phyloP scores from a whole-genome alignment of 1,139 yeast genomes.

The Pichia norvegensis region DNA sequence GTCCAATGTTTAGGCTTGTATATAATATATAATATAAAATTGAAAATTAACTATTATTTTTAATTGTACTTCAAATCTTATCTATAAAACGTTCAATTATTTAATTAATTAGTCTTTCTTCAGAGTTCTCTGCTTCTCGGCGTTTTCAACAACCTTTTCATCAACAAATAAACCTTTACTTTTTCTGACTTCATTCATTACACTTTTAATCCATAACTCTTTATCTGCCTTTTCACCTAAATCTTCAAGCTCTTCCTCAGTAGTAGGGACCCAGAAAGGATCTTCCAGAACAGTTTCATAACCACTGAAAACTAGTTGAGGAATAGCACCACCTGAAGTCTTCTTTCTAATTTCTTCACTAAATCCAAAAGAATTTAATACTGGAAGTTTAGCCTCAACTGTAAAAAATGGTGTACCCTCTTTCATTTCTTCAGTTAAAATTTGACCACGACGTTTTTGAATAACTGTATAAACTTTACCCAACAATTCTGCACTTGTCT shows the following conservation, averaged over 20 bases:
- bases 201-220: constrained; percentile 80
- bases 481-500: constrained; percentile 86
- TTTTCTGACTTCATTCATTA: constrained; percentile 74
- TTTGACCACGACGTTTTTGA: constrained; percentile 78
- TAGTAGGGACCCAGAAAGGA: constrained; percentile 99
- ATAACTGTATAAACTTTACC: constrained; percentile 96
- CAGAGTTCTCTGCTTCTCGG: constrained; percentile 87
- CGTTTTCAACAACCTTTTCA: constrained; percentile 81
- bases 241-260: constrained; percentile 92
- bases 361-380: constrained; percentile 93
- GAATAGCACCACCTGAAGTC: constrained; percentile 96
- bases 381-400: constrained; percentile 80
- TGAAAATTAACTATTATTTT: background rate
- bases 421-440: constrained; percentile 87
- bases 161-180: constrained; percentile 87
- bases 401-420: constrained; percentile 97
- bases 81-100: background rate
- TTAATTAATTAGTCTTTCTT: constrained; percentile 33
- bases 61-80: background rate
- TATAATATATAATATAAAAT: background rate
- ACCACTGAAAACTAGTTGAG: constrained; percentile 87
- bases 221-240: constrained; percentile 89
- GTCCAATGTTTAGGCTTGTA: background rate
- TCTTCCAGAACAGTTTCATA: constrained; percentile 81
- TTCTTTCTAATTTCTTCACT: constrained; percentile 89